Base-by-base conservation (phyloP, 1,139 yeast genomes). In the Ashbya aceris region DNA sequence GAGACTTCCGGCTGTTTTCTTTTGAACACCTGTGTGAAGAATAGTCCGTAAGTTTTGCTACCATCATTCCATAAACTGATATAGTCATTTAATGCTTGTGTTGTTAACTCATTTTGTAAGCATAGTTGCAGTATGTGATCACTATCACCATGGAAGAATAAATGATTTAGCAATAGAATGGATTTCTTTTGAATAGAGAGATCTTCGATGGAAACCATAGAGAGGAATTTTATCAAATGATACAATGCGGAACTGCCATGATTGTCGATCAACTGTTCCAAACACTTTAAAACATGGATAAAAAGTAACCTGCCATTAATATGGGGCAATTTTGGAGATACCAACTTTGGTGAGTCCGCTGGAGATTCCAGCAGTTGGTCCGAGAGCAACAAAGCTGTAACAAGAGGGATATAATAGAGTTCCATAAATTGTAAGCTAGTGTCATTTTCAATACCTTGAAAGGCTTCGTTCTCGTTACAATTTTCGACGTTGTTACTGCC, bases 171-270 rank as follows among this genome's bases (percentile, higher is more conserved):
- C 3, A 67, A 37, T 11, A 49, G 49, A 3, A 67, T 51, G 12
- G 64, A 60, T 8, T 60, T 45, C 20, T 51, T 53, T 39, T 67
- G 68, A 28, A 68, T 40, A 1, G 48, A 44, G 39, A 63, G 42
- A 41, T 60, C 62, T 28, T 49, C 56, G 14, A 44, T 34, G 13
- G 67, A 61, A 4, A 63, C 43, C 13, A 51, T 49, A n/a, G 53
- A 48, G 7, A 61, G 44, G 39, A 64, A 63, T 40, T 63, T 64
- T 34, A 70, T 49, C 11, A 70, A 45, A 39, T 64, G 63, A 40
- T 61, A 61, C 7, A 69, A 44, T 1, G 71, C 71, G 46, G 64
- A 62, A 35, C 65, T 65, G 30, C 64, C 66, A 50, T 67, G 66
- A 4, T 61, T 51, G n/a, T 52, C 33, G 31, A 68, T 53, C 11